These are phyloP conservation scores for Kwoniella sp. DNA, from an alignment of 768 basidiomycete genomes.

Conservation along the genomic window DNA sequence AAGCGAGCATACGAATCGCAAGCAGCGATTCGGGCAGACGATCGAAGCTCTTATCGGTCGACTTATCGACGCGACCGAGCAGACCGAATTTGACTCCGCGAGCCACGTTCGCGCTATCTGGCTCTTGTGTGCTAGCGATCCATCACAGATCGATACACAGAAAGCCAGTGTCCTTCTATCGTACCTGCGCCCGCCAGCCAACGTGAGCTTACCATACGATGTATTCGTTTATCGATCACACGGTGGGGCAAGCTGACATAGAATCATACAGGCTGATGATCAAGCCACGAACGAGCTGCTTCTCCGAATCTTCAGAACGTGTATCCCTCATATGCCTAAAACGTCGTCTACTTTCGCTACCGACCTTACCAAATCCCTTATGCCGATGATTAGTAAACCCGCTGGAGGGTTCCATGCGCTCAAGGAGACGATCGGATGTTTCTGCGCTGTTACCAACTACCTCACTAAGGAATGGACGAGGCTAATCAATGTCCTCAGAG, in stretches of 20 bases:
- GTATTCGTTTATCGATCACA: background rate
- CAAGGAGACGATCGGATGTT: conserved; percentile 89
- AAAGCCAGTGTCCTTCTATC: conserved; percentile 85
- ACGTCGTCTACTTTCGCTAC: conserved; percentile 84
- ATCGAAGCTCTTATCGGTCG: conserved; percentile 84
- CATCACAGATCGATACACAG: conserved; percentile 75
- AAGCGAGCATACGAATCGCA: conserved; percentile 15
- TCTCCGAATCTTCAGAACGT: conserved; percentile 80
- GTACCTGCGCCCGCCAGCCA: conserved; percentile 62
- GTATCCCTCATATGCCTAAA: conserved; percentile 85
- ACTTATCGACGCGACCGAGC: conserved; percentile 76
- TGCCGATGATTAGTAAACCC: conserved; percentile 91
- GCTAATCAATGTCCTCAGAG: conserved; percentile 76
- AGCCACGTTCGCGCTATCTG: conserved; percentile 44
- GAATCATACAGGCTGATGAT: conserved; percentile 68
- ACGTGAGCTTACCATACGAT: conserved; percentile 23
- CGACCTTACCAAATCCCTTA: conserved; percentile 75
- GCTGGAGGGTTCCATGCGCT: conserved; percentile 67
- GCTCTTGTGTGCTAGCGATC: conserved; percentile 53
- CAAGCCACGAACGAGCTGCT: conserved; percentile 80
- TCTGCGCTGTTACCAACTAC: conserved; percentile 79
- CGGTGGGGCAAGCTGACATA: background rate
- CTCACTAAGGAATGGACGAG: conserved; percentile 83
- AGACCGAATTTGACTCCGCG: conserved; percentile 62
- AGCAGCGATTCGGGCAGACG: conserved; percentile 61